phyloP scores from a whole-genome alignment of 805 yeast species.

The Maudiozyma bulderi region DNA sequence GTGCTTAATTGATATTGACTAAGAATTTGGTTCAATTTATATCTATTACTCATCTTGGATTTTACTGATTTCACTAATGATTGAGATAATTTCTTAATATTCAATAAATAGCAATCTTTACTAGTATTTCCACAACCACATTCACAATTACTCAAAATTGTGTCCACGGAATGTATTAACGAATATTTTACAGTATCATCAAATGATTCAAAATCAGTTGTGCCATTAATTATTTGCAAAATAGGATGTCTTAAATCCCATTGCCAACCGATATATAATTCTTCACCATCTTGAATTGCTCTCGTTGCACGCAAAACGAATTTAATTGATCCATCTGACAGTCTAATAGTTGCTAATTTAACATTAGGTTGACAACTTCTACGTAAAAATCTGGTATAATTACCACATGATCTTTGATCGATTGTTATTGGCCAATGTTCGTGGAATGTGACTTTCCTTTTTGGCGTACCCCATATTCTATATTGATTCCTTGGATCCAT shows the following conservation, averaged over 20 bases:
- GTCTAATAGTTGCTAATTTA: constrained; percentile 41
- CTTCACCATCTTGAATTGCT: constrained; percentile 54
- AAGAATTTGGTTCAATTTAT: constrained; percentile 32
- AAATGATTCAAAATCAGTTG: constrained; percentile 45
- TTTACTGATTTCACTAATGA: constrained; percentile 51
- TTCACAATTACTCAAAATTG: constrained; percentile 51
- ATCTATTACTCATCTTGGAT: constrained; percentile 26
- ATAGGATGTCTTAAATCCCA: constrained; percentile 82
- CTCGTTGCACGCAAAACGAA: constrained; percentile 50
- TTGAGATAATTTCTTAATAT: constrained; percentile 53
- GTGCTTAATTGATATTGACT: constrained; percentile 19
- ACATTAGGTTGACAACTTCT: constrained; percentile 73
- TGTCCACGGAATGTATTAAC: constrained; percentile 52
- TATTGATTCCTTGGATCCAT: constrained; percentile 68
- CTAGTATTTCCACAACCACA: constrained; percentile 43
- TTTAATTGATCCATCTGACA: constrained; percentile 31
- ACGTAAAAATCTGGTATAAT: constrained; percentile 63
- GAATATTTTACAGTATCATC: constrained; percentile 42
- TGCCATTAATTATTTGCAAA: constrained; percentile 37
- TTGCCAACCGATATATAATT: constrained; percentile 74
- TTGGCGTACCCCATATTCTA: constrained; percentile 58
- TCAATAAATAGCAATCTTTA: constrained; percentile 46
- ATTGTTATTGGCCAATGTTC: constrained; percentile 50
- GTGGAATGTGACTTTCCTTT: constrained; percentile 49
- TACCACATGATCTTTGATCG: constrained; percentile 85